Percentiles rank a stretch among this genome's conserved stretches.
These are phyloP conservation scores for Candida sanyaensis DNA, from an alignment of 1,139 yeast species.

Conservation along the genomic window DNA sequence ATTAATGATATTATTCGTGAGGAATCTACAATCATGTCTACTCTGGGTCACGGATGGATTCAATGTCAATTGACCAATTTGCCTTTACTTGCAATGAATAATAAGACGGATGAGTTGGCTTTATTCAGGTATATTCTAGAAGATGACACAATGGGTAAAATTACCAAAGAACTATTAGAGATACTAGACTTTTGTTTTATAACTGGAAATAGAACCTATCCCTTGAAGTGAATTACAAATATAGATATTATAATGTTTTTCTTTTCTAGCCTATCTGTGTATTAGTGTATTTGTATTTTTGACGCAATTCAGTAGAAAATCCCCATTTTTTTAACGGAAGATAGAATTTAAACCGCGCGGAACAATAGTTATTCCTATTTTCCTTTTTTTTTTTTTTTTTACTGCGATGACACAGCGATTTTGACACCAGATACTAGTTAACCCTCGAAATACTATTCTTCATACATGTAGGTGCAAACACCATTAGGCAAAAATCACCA, in stretches of 20 bases:
- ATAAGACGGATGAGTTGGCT: constrained; percentile 36
- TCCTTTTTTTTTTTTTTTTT: too few relatives aligned
- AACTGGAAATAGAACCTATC: constrained; percentile 20
- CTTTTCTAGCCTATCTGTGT: not conserved
- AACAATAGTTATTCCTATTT: too few relatives aligned
- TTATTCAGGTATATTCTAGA: constrained; percentile 30
- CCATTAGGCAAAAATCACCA: too few relatives aligned
- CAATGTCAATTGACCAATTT: constrained; percentile 37
- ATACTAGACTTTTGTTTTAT: constrained; percentile 29
- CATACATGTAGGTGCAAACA: too few relatives aligned
- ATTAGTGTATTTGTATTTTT: too few relatives aligned
- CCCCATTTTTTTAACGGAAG: too few relatives aligned
- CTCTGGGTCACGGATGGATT: constrained; percentile 39
- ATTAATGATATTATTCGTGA: constrained; percentile 16
- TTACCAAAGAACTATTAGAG: constrained; percentile 18
- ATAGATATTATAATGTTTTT: not conserved
- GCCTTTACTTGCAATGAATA: constrained; percentile 38
- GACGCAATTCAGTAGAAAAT: too few relatives aligned
- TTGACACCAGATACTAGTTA: too few relatives aligned
- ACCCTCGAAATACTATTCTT: too few relatives aligned
- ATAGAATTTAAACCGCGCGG: too few relatives aligned
- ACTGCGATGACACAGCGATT: too few relatives aligned
- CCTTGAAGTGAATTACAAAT: constrained; percentile 6
- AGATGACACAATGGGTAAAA: constrained; percentile 10
- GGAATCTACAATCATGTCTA: constrained; percentile 23